Evolutionary conservation across 345 rosid species (phyloP).

Genomic region (Citrus sp.): DNA sequence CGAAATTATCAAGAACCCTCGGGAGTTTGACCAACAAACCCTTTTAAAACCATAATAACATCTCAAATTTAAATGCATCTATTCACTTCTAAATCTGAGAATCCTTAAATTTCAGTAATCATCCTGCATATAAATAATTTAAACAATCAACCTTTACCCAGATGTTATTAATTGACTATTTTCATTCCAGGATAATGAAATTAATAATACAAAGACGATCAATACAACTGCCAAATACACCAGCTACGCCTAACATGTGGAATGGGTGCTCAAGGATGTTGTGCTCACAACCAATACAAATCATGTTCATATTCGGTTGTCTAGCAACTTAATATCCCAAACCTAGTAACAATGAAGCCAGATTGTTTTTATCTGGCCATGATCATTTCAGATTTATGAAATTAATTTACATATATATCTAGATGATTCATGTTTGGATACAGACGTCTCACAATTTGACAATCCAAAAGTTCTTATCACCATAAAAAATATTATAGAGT

Average conservation of each 20-base stretch:
- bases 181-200: too few relatives aligned
- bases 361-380: not conserved
- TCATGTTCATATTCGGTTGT: too few relatives aligned
- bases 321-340: too few relatives aligned
- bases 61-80: not conserved
- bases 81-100: not conserved
- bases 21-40: not conserved
- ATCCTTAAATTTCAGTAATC: not conserved
- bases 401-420: not conserved
- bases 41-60: not conserved
- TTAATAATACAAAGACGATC: too few relatives aligned
- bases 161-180: too few relatives aligned
- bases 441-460: not conserved
- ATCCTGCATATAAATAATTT: not conserved
- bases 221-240: not conserved
- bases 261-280: not conserved
- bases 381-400: not conserved
- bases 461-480: not conserved
- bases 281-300: slow-evolving; percentile 15
- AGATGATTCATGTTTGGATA: not conserved
- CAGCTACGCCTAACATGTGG: not conserved
- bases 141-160: not conserved
- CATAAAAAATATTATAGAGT: not conserved
- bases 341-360: not conserved
- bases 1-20: not conserved